Conservation (phyloP, 2,329 filamentous ascomycete species). For the Aspergillus neotritici region DNA sequence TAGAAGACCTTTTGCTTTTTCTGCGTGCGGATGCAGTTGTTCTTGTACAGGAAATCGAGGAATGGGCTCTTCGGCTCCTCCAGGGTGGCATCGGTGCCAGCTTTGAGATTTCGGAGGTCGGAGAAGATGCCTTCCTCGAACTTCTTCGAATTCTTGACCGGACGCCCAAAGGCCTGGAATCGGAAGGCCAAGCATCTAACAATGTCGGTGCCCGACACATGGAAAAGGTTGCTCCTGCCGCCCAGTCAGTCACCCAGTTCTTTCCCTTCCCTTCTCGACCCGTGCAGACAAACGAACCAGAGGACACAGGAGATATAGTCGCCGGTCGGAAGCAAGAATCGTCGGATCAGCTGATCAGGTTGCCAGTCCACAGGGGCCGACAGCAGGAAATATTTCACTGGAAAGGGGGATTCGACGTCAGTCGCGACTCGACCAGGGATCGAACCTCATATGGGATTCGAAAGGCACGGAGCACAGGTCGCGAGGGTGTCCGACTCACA, state of each 20-base stretch:
- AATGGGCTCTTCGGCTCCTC: slow-evolving; percentile 99
- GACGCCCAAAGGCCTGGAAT: slow-evolving; percentile 96
- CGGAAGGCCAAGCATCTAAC: slow-evolving; percentile 96
- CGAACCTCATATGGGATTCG: neutral
- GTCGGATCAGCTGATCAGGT: slow-evolving; percentile 89
- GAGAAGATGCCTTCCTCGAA: slow-evolving; percentile 99
- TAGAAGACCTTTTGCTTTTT: slow-evolving; percentile 99
- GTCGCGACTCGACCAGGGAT: neutral
- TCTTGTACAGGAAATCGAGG: slow-evolving; percentile 98
- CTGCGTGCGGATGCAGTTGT: slow-evolving; percentile 99
- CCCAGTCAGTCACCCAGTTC: slow-evolving; percentile 11
- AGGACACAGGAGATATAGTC: slow-evolving; percentile 98
- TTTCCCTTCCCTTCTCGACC: slow-evolving; percentile 2
- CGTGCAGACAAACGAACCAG: slow-evolving; percentile 54
- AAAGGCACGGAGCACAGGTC: neutral
- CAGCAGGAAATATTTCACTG: slow-evolving; percentile 99
- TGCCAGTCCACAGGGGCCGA: slow-evolving; percentile 98
- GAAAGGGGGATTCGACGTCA: slow-evolving; percentile 12
- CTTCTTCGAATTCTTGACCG: slow-evolving; percentile 99
- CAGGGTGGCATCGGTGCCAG: slow-evolving; percentile 92
- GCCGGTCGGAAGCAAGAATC: slow-evolving; percentile 91
- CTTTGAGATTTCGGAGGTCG: slow-evolving; percentile 95
- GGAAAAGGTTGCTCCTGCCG: slow-evolving; percentile 89
- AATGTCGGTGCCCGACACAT: slow-evolving; percentile 98
- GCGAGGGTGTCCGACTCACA: slow-evolving; percentile 52